A percentile compares a stretch with the other conserved stretches of the same genome.
Evolutionary conservation across 1,139 yeast species (phyloP).

Genomic region (Blastobotrys apis): DNA sequence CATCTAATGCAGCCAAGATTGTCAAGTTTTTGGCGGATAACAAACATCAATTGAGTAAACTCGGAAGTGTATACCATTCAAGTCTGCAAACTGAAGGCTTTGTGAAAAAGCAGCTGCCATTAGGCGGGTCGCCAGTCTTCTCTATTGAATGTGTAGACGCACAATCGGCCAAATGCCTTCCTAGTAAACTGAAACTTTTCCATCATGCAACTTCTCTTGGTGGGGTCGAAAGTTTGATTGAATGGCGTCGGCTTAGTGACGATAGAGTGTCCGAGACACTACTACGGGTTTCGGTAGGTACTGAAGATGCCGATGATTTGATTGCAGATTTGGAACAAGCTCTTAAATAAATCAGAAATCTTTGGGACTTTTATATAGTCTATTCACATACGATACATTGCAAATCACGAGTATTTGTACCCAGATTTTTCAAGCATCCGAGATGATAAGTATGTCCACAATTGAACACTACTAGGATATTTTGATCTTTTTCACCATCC

Average conservation of each 20-base stretch:
- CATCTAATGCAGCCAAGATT: slow-evolving; percentile 56
- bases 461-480: slow-evolving; percentile 43
- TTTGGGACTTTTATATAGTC: neutral
- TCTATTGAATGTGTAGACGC: slow-evolving; percentile 52
- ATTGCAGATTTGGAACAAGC: slow-evolving; percentile 58
- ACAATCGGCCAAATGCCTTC: slow-evolving; percentile 58
- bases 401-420: slow-evolving; percentile 23
- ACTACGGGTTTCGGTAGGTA: slow-evolving; percentile 73
- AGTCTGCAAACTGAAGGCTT: slow-evolving; percentile 66
- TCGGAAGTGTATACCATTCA: slow-evolving; percentile 60
- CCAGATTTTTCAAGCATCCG: slow-evolving; percentile 50
- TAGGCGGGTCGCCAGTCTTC: slow-evolving; percentile 74
- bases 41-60: slow-evolving; percentile 43
- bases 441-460: slow-evolving; percentile 69
- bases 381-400: slow-evolving; percentile 23
- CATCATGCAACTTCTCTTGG: slow-evolving; percentile 92
- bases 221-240: slow-evolving; percentile 87
- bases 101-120: slow-evolving; percentile 58
- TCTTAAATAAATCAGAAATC: slow-evolving; percentile 24
- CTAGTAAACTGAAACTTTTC: slow-evolving; percentile 63
- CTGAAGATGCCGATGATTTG: slow-evolving; percentile 69
- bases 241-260: slow-evolving; percentile 84
- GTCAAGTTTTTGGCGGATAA: slow-evolving; percentile 57
- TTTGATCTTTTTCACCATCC: slow-evolving; percentile 10
- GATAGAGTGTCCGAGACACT: slow-evolving; percentile 49